Base-by-base conservation (phyloP, 345 rosid species). In the Bretschneidera sinensis region DNA sequence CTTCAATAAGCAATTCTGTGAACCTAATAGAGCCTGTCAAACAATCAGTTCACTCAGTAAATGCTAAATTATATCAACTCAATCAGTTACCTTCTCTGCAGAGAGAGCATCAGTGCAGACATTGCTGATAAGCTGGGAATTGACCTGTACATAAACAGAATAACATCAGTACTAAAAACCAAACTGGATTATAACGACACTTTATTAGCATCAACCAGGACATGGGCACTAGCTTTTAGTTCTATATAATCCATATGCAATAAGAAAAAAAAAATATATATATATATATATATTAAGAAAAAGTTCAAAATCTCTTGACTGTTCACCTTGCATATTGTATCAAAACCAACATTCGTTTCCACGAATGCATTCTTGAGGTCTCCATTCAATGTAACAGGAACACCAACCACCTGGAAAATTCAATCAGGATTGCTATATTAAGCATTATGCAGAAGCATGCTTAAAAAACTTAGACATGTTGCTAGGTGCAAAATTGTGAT, bases 121-220 rank as follows among this genome's bases (percentile, higher is more conserved):
- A 72, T 94, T 94, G 79, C 99, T 94, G 75, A 94, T 88, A 72
- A 94, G 95, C 77, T 94, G 99, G 22, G 99, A 88, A 76, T 94
- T 94, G 51, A 91, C 97, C 99, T 94, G 85, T 8, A 61, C 0
- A 52, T 17, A 31, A 59, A 35, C 45, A 50, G 65, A 61, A 50
- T 43, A 55, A 63, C 18, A 64, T 56, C 20, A 67, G 51, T 24
- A 33, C 50, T 22, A 24, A 43, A n/a, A 24, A 23, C 9, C 49
- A n/a, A 31, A 55, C 51, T 33, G n/a, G n/a, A n/a, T n/a, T n/a
- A n/a, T n/a, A n/a, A n/a, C n/a, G 11, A 9, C 28, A 21, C 21
- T 51, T 34, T 51, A 50, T 24, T 21, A 63, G 35, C 6, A 48
- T 39, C 52, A 48, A 48, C 4, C 5, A 48, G 21, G 20, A 16